Percentiles rank a stretch among this genome's conserved stretches.
These are phyloP conservation scores for Platanthera guangdongensis DNA, from an alignment of 106 monocot genomes.

Conservation along the genomic window DNA sequence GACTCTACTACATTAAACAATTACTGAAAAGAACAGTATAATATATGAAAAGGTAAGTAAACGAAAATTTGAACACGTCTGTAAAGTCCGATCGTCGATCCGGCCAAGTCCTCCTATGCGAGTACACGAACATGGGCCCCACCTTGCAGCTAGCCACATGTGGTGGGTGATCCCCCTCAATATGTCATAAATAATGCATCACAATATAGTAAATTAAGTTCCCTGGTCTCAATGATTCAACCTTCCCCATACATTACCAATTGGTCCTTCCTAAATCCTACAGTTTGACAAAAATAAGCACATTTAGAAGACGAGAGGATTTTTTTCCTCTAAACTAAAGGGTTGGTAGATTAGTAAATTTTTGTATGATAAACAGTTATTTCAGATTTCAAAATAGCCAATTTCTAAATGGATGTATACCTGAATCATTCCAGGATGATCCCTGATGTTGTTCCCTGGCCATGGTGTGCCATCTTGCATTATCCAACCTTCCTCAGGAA, in stretches of 20 bases:
- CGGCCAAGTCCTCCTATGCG: too few relatives aligned
- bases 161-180: too few relatives aligned
- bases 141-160: too few relatives aligned
- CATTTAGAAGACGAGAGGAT: neutral
- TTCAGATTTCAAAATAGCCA: neutral
- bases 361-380: neutral
- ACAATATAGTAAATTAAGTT: neutral
- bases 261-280: neutral
- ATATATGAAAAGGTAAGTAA: too few relatives aligned
- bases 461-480: slow-evolving; percentile 52
- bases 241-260: neutral
- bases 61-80: too few relatives aligned
- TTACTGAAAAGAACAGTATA: too few relatives aligned
- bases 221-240: neutral
- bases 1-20: too few relatives aligned
- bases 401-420: slow-evolving; percentile 8
- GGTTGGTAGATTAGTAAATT: neutral
- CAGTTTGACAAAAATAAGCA: neutral
- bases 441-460: slow-evolving; percentile 25
- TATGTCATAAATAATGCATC: neutral
- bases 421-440: slow-evolving; percentile 51
- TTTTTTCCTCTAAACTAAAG: too few relatives aligned
- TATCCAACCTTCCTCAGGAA: slow-evolving; percentile 58
- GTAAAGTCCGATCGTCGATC: too few relatives aligned
- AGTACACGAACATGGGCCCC: too few relatives aligned